These are phyloP conservation scores for Metschnikowia continentalis DNA, from an alignment of 805 yeast species.

Conservation along the genomic window DNA sequence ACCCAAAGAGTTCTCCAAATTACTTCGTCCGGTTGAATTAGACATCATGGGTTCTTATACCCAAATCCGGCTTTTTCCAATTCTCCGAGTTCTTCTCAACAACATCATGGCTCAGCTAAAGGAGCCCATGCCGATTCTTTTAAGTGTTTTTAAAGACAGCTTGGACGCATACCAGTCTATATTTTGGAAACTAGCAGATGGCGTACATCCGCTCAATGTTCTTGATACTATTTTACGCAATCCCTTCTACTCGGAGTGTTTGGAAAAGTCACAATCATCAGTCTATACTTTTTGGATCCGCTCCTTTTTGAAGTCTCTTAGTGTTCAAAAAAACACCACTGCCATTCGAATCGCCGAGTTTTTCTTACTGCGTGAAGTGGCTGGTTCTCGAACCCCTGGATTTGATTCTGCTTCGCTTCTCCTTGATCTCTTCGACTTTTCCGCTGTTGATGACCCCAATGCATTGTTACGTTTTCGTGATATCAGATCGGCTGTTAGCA, in stretches of 20 bases:
- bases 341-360: constrained; percentile 49
- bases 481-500: constrained; percentile 45
- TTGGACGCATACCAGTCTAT: constrained; percentile 38
- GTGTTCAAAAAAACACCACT: constrained; percentile 50
- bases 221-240: constrained; percentile 58
- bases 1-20: constrained; percentile 8
- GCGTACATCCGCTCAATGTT: constrained; percentile 51
- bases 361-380: constrained; percentile 30
- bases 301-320: constrained; percentile 40
- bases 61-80: constrained; percentile 32
- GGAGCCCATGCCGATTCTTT: constrained; percentile 48
- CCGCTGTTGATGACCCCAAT: constrained; percentile 14
- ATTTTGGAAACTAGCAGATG: constrained; percentile 56
- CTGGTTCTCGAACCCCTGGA: neutral
- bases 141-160: constrained; percentile 48
- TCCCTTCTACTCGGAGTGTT: constrained; percentile 40
- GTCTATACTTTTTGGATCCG: constrained; percentile 45
- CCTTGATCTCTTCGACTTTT: constrained; percentile 17
- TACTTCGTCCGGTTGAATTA: constrained; percentile 33
- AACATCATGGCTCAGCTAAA: constrained; percentile 50
- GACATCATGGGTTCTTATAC: constrained; percentile 24
- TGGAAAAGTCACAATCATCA: constrained; percentile 40
- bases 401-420: constrained; percentile 13
- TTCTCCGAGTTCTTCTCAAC: constrained; percentile 42
- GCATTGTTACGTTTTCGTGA: constrained; percentile 43